These are phyloP conservation scores for Mycena olivaceomarginata DNA, from an alignment of 768 basidiomycete species.

Conservation along the genomic window DNA sequence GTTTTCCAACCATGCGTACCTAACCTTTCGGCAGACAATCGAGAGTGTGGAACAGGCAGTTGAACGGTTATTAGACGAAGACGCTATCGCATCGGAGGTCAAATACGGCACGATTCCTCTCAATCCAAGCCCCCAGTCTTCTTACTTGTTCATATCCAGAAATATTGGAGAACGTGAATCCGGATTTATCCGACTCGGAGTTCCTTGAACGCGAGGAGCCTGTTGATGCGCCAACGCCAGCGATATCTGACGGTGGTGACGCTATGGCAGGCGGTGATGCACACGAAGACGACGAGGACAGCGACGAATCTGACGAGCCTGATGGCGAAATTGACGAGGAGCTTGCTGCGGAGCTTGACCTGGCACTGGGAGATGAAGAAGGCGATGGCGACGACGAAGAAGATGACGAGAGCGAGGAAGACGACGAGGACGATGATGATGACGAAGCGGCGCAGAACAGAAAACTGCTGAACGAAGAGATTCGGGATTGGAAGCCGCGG, in stretches of 20 bases:
- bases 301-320: slow-evolving; percentile 75
- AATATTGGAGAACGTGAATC: slow-evolving; percentile 92
- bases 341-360: slow-evolving; percentile 90
- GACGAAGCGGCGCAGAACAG: slow-evolving; percentile 87
- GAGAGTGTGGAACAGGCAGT: slow-evolving; percentile 97
- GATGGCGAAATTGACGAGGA: slow-evolving; percentile 94
- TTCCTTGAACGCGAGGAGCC: slow-evolving; percentile 83
- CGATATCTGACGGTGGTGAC: slow-evolving; percentile 78
- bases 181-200: slow-evolving; percentile 93
- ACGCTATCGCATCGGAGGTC: slow-evolving; percentile 83
- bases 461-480: slow-evolving; percentile 91
- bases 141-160: slow-evolving; percentile 64
- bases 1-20: neutral
- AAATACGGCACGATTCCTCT: slow-evolving; percentile 77
- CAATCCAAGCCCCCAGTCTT: neutral
- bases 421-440: slow-evolving; percentile 84
- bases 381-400: slow-evolving; percentile 80
- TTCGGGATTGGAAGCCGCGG: slow-evolving; percentile 92
- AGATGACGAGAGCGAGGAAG: slow-evolving; percentile 78
- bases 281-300: slow-evolving; percentile 75
- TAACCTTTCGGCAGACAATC: slow-evolving; percentile 77
- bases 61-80: slow-evolving; percentile 89
- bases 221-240: slow-evolving; percentile 84
- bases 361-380: slow-evolving; percentile 85
- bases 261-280: slow-evolving; percentile 71